These are phyloP conservation scores for Colletotrichum falcatum DNA, from an alignment of 2,329 filamentous ascomycete species.

Conservation along the genomic window DNA sequence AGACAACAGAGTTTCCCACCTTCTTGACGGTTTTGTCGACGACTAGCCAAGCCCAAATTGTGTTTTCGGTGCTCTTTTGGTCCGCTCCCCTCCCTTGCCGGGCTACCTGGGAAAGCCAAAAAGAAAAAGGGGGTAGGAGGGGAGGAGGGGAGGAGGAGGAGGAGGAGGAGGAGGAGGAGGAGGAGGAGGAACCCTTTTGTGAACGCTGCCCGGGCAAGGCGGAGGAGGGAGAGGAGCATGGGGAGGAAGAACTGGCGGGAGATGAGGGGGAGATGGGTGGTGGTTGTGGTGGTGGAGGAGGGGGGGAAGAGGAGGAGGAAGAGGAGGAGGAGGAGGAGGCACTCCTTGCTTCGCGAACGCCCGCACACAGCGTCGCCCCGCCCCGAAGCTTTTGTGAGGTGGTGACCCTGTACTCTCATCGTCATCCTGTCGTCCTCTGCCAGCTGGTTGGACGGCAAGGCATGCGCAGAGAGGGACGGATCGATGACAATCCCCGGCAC, in stretches of 20 bases:
- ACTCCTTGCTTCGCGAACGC: background rate
- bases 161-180: background rate
- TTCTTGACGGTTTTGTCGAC: background rate
- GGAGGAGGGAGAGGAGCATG: background rate
- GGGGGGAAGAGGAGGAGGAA: background rate
- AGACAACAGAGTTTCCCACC: conserved; percentile 17
- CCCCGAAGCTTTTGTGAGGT: background rate
- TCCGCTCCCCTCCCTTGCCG: background rate
- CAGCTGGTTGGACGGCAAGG: background rate
- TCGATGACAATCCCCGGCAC: background rate
- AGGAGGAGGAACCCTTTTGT: conserved; percentile 4
- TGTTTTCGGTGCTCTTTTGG: background rate
- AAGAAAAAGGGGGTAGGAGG: too few relatives aligned
- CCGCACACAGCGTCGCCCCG: background rate
- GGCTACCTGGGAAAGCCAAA: background rate
- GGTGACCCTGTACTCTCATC: background rate
- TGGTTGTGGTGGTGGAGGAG: background rate
- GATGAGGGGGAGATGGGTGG: background rate
- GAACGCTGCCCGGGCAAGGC: conserved; percentile 3
- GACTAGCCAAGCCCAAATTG: background rate
- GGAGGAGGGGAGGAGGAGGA: background rate
- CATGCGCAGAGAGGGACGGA: background rate
- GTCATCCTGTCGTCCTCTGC: background rate
- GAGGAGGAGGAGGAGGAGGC: background rate
- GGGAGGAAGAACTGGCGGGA: background rate